Conservation (phyloP, 164 flowering plant species). For the Euptelea pleiosperma region DNA sequence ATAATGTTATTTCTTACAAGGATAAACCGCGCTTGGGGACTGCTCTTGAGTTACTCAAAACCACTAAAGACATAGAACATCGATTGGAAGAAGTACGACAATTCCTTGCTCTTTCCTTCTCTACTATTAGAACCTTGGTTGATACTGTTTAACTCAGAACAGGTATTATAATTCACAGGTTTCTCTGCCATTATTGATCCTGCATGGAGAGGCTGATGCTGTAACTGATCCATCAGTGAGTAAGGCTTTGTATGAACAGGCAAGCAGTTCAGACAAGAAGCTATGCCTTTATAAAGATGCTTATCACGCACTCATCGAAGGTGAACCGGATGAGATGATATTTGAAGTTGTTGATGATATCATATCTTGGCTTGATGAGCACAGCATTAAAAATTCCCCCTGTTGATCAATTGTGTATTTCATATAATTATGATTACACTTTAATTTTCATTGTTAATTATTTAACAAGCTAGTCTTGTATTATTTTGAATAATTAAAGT, state of each 20-base stretch:
- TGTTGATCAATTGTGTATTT: background rate
- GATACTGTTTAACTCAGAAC: background rate
- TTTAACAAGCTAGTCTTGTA: too few species aligned
- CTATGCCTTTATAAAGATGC: conserved; percentile 62
- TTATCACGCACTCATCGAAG: conserved; percentile 80
- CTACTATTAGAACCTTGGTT: background rate
- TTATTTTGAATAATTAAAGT: too few species aligned
- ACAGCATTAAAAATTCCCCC: conserved; percentile 8
- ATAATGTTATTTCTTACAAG: conserved; percentile 80
- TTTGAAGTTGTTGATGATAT: conserved; percentile 59
- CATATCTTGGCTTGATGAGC: conserved; percentile 79
- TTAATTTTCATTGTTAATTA: too few species aligned
- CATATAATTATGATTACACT: too few species aligned
- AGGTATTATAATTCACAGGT: conserved; percentile 41
- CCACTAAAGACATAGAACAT: conserved; percentile 70
- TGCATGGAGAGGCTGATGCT: conserved; percentile 84
- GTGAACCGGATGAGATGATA: conserved; percentile 86
- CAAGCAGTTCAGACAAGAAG: conserved; percentile 75
- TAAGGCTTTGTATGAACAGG: conserved; percentile 76
- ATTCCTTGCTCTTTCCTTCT: conserved; percentile 4
- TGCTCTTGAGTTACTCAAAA: conserved; percentile 66
- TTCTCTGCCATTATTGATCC: conserved; percentile 72
- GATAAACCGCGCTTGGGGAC: conserved; percentile 83
- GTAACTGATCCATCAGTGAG: conserved; percentile 96
- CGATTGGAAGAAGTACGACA: conserved; percentile 62